These are phyloP conservation scores for Oropetium thomaeum DNA, from an alignment of 176 grass and related monocot species.

Conservation along the genomic window DNA sequence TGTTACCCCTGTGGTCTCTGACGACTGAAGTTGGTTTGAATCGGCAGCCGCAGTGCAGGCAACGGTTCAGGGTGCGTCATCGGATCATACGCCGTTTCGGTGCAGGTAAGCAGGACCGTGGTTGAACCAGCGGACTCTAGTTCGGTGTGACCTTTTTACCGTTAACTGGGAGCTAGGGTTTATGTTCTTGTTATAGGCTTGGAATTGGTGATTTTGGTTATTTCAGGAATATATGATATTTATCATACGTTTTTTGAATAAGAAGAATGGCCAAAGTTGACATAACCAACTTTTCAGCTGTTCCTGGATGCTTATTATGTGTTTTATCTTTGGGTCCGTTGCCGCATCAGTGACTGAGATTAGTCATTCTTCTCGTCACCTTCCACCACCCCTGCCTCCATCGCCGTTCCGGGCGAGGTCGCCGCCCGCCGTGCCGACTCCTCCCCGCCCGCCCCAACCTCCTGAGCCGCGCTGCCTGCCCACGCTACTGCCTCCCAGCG, in stretches of 20 bases:
- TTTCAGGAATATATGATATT: too few relatives aligned
- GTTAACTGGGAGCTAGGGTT: slow-evolving; percentile 23
- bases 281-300: neutral
- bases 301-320: neutral
- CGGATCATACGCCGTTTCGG: slow-evolving; percentile 82
- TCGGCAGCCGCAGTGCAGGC: slow-evolving; percentile 52
- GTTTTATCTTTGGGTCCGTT: neutral
- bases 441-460: too few relatives aligned
- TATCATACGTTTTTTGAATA: too few relatives aligned
- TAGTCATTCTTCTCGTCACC: too few relatives aligned
- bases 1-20: slow-evolving; percentile 19
- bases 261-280: too few relatives aligned
- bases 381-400: too few relatives aligned
- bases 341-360: too few relatives aligned
- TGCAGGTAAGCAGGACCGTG: slow-evolving; percentile 50
- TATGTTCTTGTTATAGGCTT: neutral
- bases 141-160: neutral
- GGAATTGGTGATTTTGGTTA: slow-evolving; percentile 1
- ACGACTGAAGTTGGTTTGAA: slow-evolving; percentile 27
- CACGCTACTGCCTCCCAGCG: too few relatives aligned
- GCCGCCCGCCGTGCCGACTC: too few relatives aligned
- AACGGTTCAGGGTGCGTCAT: slow-evolving; percentile 68
- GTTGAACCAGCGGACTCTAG: neutral
- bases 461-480: too few relatives aligned
- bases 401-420: too few relatives aligned